Percentiles rank a stretch among this genome's conserved stretches.
phyloP scores from a whole-genome alignment of 495 filamentous ascomycete genomes.

The Margaritispora aquatica region DNA sequence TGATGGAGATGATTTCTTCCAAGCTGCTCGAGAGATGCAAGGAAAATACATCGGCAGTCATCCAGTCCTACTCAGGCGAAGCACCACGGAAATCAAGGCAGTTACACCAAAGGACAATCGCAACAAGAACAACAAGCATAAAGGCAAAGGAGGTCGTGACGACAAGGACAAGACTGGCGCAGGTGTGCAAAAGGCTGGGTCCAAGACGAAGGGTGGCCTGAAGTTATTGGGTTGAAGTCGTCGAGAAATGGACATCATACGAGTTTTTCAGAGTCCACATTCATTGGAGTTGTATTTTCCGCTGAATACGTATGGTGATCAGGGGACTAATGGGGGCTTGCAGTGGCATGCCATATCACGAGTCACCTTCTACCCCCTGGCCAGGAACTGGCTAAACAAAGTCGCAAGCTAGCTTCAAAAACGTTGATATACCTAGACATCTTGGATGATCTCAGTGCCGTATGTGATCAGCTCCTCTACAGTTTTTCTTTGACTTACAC shows the following conservation, averaged over 20 bases:
- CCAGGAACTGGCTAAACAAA: too few species aligned
- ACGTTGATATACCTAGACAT: too few species aligned
- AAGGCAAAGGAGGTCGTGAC: constrained; percentile 25
- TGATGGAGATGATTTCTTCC: constrained; percentile 92
- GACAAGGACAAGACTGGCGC: constrained; percentile 36
- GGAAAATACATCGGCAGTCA: constrained; percentile 99
- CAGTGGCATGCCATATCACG: too few species aligned
- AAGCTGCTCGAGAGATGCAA: constrained; percentile 94
- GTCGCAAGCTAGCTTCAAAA: too few species aligned
- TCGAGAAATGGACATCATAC: neutral
- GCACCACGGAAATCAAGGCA: constrained; percentile 84
- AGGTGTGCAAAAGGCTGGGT: constrained; percentile 69
- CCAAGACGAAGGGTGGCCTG: constrained; percentile 74
- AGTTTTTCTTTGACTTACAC: too few species aligned
- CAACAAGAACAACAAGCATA: constrained; percentile 24
- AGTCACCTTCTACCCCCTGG: too few species aligned
- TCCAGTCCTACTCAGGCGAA: constrained; percentile 77
- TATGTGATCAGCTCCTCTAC: too few species aligned
- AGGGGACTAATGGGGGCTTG: too few species aligned
- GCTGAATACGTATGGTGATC: too few species aligned
- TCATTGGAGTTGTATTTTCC: too few species aligned
- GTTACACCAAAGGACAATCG: constrained; percentile 40
- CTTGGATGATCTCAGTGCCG: too few species aligned
- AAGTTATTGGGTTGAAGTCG: constrained; percentile 62
- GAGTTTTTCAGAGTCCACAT: too few species aligned